phyloP scores from a whole-genome alignment of 2,329 filamentous ascomycete species.

The Cladosporium cucumerinum region DNA sequence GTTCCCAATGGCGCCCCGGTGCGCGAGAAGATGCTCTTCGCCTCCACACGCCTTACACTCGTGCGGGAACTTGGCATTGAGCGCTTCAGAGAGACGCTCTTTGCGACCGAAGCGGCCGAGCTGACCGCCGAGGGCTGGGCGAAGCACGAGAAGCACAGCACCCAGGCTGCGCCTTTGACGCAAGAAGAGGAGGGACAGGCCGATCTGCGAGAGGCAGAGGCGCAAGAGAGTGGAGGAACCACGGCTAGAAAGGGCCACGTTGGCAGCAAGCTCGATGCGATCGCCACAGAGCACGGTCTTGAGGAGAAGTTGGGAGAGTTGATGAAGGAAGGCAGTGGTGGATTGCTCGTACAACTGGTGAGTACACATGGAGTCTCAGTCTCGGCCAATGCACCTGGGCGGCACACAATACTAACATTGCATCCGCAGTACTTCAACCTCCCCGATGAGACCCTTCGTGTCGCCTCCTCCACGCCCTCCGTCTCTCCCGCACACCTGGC shows the following conservation, averaged over 20 bases:
- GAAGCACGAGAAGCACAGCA: conserved; percentile 66
- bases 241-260: conserved; percentile 51
- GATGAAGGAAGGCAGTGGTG: conserved; percentile 48
- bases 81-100: conserved; percentile 73
- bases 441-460: conserved; percentile 64
- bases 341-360: conserved; percentile 61
- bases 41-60: conserved; percentile 70
- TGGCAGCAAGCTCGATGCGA: conserved; percentile 44
- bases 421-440: conserved; percentile 65
- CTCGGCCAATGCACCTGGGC: too few species aligned
- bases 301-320: conserved; percentile 61
- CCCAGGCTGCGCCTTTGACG: conserved; percentile 65
- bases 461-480: conserved; percentile 54
- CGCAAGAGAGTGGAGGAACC: conserved; percentile 70
- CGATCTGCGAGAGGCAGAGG: conserved; percentile 72
- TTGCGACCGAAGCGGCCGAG: conserved; percentile 67
- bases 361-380: conserved; percentile 30
- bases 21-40: conserved; percentile 83
- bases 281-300: conserved; percentile 60
- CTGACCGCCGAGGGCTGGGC: conserved; percentile 67
- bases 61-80: conserved; percentile 74
- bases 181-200: conserved; percentile 71
- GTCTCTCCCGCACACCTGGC: conserved; percentile 58
- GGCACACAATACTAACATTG: not conserved
- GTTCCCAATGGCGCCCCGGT: conserved; percentile 76